These are phyloP conservation scores for Myriosclerotinia curreyana DNA, from an alignment of 2,329 filamentous ascomycete genomes.

Conservation along the genomic window DNA sequence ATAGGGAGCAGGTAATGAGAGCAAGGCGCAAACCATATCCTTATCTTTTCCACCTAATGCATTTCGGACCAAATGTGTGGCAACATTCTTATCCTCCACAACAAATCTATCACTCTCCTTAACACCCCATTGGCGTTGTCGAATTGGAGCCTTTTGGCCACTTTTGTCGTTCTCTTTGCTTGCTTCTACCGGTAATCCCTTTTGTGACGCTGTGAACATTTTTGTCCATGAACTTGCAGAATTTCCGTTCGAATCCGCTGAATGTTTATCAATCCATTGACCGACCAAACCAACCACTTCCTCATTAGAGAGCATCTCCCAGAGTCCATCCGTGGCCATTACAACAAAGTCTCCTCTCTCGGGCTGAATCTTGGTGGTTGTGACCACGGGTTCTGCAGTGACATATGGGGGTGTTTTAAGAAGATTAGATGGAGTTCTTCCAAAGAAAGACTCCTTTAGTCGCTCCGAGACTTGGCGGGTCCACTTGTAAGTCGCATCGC, in stretches of 20 bases:
- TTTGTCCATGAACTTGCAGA: constrained; percentile 63
- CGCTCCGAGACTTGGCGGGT: constrained; percentile 77
- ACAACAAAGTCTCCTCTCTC: constrained; percentile 92
- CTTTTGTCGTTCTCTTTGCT: constrained; percentile 49
- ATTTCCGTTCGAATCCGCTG: constrained; percentile 34
- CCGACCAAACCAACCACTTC: constrained; percentile 96
- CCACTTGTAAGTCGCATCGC: constrained; percentile 98
- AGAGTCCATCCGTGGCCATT: constrained; percentile 92
- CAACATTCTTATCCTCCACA: constrained; percentile 92
- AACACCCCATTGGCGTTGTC: constrained; percentile 87
- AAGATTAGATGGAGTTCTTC: constrained; percentile 69
- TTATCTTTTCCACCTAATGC: constrained; percentile 89
- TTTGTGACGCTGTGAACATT: constrained; percentile 54
- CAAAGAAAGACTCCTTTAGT: constrained; percentile 84
- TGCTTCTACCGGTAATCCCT: constrained; percentile 72
- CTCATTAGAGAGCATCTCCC: constrained; percentile 99
- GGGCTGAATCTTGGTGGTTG: constrained; percentile 86
- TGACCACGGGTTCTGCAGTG: constrained; percentile 91
- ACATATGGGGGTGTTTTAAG: constrained; percentile 94
- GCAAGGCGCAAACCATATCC: constrained; percentile 87
- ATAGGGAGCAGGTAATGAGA: constrained; percentile 89
- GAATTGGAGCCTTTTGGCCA: constrained; percentile 83
- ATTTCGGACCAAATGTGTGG: constrained; percentile 92
- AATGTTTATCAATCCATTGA: constrained; percentile 88
- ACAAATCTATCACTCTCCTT: constrained; percentile 78